Evolutionary conservation across 345 rosid genomes (phyloP).

Genomic region (Mangifera indica): DNA sequence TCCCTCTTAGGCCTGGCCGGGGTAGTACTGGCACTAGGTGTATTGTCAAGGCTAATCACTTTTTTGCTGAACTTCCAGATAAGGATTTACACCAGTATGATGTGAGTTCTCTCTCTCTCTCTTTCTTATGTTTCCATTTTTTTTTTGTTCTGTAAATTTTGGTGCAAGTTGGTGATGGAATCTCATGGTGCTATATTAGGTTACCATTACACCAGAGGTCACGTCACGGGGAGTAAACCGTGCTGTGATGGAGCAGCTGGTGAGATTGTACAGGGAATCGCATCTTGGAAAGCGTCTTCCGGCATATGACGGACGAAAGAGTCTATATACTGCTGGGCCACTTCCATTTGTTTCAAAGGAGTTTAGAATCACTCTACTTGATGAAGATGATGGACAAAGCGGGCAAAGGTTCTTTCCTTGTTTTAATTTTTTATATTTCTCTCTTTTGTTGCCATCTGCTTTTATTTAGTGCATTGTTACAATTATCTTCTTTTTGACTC

Average conservation of each 20-base stretch:
- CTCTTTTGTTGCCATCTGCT: background rate
- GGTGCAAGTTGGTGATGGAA: background rate
- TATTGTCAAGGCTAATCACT: constrained; percentile 94
- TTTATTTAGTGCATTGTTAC: background rate
- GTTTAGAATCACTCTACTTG: constrained; percentile 63
- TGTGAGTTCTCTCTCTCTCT: constrained; percentile 40
- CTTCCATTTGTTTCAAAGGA: constrained; percentile 83
- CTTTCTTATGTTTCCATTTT: background rate
- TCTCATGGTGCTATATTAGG: constrained; percentile 35
- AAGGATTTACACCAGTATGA: constrained; percentile 97
- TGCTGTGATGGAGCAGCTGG: constrained; percentile 76
- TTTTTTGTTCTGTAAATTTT: background rate
- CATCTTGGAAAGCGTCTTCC: constrained; percentile 94
- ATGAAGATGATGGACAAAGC: constrained; percentile 85
- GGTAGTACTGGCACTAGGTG: constrained; percentile 62
- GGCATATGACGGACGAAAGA: constrained; percentile 90
- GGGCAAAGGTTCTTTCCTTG: constrained; percentile 48
- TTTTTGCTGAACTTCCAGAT: constrained; percentile 84
- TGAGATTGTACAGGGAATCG: constrained; percentile 54
- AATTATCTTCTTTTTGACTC: constrained; percentile 20
- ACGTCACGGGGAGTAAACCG: constrained; percentile 82
- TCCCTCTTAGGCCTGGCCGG: constrained; percentile 82
- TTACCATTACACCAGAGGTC: constrained; percentile 77
- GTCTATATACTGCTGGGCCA: constrained; percentile 91
- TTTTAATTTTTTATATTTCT: background rate